phyloP scores from a whole-genome alignment of 768 basidiomycete species.

The Mycena polygramma region DNA sequence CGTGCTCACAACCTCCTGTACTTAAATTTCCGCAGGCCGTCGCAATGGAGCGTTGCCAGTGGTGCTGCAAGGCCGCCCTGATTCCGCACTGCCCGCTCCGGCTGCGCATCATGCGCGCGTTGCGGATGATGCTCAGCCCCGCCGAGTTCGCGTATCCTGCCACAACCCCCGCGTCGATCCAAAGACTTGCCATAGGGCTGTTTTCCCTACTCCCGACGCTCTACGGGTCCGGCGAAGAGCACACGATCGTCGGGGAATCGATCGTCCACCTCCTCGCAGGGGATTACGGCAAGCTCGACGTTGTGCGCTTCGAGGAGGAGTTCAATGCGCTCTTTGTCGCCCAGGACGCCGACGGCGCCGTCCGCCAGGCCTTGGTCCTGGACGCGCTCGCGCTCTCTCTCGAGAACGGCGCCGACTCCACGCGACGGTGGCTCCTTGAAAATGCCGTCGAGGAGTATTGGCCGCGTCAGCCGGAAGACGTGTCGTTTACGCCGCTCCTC shows the following conservation, averaged over 20 bases:
- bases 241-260: slow-evolving; percentile 48
- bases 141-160: slow-evolving; percentile 56
- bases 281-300: slow-evolving; percentile 32
- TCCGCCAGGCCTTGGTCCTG: slow-evolving; percentile 47
- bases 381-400: slow-evolving; percentile 66
- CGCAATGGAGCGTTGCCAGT: slow-evolving; percentile 72
- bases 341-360: slow-evolving; percentile 23
- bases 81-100: slow-evolving; percentile 57
- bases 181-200: slow-evolving; percentile 65
- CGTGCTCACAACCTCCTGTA: not conserved
- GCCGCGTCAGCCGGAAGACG: slow-evolving; percentile 50
- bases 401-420: slow-evolving; percentile 59
- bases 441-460: slow-evolving; percentile 68
- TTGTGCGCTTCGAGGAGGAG: slow-evolving; percentile 31
- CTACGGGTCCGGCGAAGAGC: slow-evolving; percentile 53
- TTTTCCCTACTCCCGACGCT: slow-evolving; percentile 63
- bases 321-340: slow-evolving; percentile 33
- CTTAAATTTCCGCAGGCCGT: slow-evolving; percentile 46
- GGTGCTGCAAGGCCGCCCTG: slow-evolving; percentile 77
- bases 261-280: slow-evolving; percentile 41
- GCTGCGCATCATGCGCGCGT: slow-evolving; percentile 61
- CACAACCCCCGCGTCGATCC: slow-evolving; percentile 60
- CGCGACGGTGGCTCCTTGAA: slow-evolving; percentile 65
- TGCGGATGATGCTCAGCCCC: slow-evolving; percentile 62
- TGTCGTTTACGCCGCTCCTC: slow-evolving; percentile 58